Base-by-base conservation (phyloP, 306 rosid species). In the Ammopiptanthus mongolicus region DNA sequence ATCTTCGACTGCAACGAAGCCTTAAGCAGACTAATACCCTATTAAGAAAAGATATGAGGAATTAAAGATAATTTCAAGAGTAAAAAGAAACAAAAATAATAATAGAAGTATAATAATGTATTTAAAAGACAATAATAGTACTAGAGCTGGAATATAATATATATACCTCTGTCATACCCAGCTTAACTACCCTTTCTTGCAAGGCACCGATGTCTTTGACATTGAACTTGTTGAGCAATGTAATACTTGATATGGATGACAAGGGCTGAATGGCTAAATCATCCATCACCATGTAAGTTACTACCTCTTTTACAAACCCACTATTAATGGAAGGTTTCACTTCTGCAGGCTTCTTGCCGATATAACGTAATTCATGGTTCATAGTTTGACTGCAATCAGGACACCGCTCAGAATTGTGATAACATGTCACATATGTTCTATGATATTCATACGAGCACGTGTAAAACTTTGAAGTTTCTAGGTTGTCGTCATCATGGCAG, bases 211-310 rank as follows among this genome's bases (percentile, higher is more conserved):
- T 6, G 0, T 75, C 83, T 19, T 71, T 74, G 39, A 87, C 12
- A 9, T 74, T 65, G 47, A 82, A 84, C 28, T 84, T 69, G 22
- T 48, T 74, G 0, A 87, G 69, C 5, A 80, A 0, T 0, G 87
- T 22, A 0, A 84, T 74, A 6, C 76, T 7, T 0, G 91, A 84
- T 15, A 83, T 76, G 9, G 53, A 63, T 17, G 89, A 83, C 87
- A 83, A 74, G 2, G 84, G 84, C 2, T 73, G 8, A 23, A 86
- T 64, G 0, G 50, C 57, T 6, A 87, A 63, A 59, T 87, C 88
- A 73, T 84, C 86, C 81, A 65, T 87, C 11, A 82, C 83, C 77
- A 77, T 81, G 37, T 84, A 81, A 0, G 86, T 84, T 2, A 78
- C 78, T 0, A 78, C 66, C 8, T 65, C 86, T 55, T 78, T 81